Evolutionary conservation across 148 eudicot species (phyloP).

Genomic region (Camellia sinensis): DNA sequence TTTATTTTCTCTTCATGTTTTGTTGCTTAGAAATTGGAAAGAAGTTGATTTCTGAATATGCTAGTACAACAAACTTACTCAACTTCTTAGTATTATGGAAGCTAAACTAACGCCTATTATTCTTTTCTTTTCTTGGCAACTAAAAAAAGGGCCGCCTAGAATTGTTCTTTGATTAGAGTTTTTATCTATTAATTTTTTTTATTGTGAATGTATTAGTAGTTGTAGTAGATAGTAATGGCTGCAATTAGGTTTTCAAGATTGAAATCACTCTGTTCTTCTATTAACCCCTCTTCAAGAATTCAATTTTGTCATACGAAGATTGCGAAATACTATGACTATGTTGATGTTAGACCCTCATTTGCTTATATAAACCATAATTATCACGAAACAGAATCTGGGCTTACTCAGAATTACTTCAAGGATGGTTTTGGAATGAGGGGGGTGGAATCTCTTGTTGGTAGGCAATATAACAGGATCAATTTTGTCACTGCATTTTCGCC

Average conservation of each 20-base stretch:
- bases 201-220: constrained; percentile 7
- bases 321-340: constrained; percentile 11
- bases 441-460: constrained; percentile 22
- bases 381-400: constrained; percentile 22
- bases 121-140: constrained; percentile 8
- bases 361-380: constrained; percentile 27
- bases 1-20: neutral
- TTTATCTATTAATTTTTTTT: neutral
- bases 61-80: no score
- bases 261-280: constrained; percentile 34
- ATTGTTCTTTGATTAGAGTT: neutral
- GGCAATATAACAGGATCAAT: constrained; percentile 24
- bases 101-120: neutral
- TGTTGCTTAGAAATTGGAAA: neutral
- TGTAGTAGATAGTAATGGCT: constrained; percentile 33
- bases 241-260: constrained; percentile 44
- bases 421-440: constrained; percentile 20
- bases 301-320: constrained; percentile 18
- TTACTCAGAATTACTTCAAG: constrained; percentile 15
- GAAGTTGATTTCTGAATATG: neutral
- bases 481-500: constrained; percentile 31
- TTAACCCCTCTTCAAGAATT: constrained; percentile 18
- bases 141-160: no score
- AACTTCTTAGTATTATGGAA: no score
- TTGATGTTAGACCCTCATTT: constrained; percentile 32